phyloP scores from a whole-genome alignment of 257 asterid species.

The Prunella vulgaris region DNA sequence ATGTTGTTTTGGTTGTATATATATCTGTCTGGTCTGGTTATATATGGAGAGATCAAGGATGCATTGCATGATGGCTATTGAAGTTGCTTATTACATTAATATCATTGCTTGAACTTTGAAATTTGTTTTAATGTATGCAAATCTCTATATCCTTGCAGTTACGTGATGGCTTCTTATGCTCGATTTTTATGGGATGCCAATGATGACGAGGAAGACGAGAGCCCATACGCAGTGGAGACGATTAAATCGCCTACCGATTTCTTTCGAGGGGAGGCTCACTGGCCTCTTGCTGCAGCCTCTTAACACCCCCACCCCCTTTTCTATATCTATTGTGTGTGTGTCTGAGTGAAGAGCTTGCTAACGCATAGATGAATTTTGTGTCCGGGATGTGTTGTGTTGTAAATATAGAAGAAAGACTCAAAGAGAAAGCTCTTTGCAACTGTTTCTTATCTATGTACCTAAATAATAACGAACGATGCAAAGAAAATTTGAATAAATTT shows the following conservation, averaged over 20 bases:
- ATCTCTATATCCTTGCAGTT: constrained; percentile 34
- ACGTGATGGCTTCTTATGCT: constrained; percentile 79
- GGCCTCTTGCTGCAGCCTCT: constrained; percentile 61
- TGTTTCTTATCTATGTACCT: not conserved
- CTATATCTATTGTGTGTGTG: not conserved
- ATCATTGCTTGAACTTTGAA: not conserved
- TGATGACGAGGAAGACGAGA: constrained; percentile 37
- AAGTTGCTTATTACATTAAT: no score
- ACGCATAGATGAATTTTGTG: constrained; percentile 3
- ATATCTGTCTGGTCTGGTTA: no score
- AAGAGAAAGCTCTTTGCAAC: not conserved
- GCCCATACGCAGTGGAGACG: constrained; percentile 24
- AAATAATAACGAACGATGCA: not conserved
- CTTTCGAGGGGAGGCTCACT: constrained; percentile 30
- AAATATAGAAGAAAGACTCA: not conserved
- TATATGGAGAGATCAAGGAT: no score
- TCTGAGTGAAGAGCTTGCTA: not conserved
- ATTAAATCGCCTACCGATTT: constrained; percentile 25
- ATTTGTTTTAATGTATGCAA: not conserved
- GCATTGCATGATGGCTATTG: no score
- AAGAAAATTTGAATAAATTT: not conserved
- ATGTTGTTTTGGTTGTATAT: not conserved
- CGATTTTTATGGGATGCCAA: constrained; percentile 82
- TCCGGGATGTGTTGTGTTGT: not conserved
- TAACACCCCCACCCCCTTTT: constrained; percentile 23